Percentiles rank a stretch among this genome's conserved stretches.
Evolutionary conservation across 306 rosid species (phyloP).

Genomic region (Glycine tomentella): DNA sequence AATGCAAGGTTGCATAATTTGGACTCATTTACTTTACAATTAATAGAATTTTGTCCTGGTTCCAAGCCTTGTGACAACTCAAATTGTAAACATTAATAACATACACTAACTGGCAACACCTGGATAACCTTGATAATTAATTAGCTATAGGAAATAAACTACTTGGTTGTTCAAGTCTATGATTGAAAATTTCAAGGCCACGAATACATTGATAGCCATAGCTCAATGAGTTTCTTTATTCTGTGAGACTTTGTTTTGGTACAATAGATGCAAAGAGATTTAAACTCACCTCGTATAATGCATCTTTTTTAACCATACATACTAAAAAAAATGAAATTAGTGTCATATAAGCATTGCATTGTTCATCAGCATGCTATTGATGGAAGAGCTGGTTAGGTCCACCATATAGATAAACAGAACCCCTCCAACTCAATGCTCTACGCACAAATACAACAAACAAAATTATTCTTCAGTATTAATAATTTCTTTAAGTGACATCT

Average conservation of each 20-base stretch:
- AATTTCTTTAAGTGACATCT: constrained; percentile 32
- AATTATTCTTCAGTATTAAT: not conserved
- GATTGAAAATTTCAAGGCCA: not conserved
- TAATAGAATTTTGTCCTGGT: constrained; percentile 27
- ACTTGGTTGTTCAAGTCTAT: not conserved
- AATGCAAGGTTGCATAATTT: not conserved
- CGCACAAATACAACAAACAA: not conserved
- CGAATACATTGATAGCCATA: not conserved
- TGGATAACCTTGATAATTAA: not conserved
- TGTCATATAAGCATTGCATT: not conserved
- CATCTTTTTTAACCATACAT: not conserved
- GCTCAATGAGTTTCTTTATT: constrained; percentile 1
- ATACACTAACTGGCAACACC: not conserved
- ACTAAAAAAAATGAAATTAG: constrained; percentile 14
- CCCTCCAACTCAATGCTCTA: constrained; percentile 15
- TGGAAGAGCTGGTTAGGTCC: not conserved
- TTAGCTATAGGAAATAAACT: not conserved
- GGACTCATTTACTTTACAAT: not conserved
- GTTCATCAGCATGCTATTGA: not conserved
- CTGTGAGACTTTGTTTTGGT: not conserved
- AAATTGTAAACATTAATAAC: not conserved
- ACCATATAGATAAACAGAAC: constrained; percentile 19
- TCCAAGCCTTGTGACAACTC: not conserved
- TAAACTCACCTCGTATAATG: not conserved
- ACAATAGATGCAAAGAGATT: not conserved